Percentiles rank a stretch among this genome's conserved stretches.
These are phyloP conservation scores for Forsythia viridissima DNA, from an alignment of 257 asterid genomes.

Conservation along the genomic window DNA sequence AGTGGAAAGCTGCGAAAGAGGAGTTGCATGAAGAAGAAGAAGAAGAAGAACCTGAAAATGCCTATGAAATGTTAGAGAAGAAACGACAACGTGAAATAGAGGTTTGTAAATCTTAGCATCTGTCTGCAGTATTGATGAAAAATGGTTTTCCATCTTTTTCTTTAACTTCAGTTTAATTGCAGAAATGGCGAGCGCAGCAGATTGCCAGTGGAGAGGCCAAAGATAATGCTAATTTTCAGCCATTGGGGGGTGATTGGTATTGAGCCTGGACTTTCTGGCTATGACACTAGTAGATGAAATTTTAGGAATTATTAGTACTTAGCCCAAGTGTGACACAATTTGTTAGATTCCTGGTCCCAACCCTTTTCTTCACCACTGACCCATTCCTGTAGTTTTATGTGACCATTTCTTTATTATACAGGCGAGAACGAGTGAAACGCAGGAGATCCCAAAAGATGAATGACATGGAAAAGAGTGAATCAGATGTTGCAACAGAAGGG, in stretches of 20 bases:
- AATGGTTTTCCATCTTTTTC: background rate
- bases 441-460: slow-evolving; percentile 63
- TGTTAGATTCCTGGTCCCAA: slow-evolving; percentile 6
- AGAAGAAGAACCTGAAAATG: slow-evolving; percentile 79
- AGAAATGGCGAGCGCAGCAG: slow-evolving; percentile 93
- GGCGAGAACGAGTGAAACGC: slow-evolving; percentile 98
- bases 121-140: background rate
- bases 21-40: slow-evolving; percentile 72
- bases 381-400: slow-evolving; percentile 6
- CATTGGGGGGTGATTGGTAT: slow-evolving; percentile 98
- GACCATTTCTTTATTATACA: slow-evolving; percentile 36
- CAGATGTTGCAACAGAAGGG: slow-evolving; percentile 42
- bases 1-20: slow-evolving; percentile 99
- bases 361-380: background rate
- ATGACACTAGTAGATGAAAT: slow-evolving; percentile 9
- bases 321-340: background rate
- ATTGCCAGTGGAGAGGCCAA: slow-evolving; percentile 91
- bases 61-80: slow-evolving; percentile 73
- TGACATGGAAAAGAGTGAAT: slow-evolving; percentile 40
- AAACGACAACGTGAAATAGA: slow-evolving; percentile 85
- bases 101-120: slow-evolving; percentile 45
- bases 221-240: slow-evolving; percentile 95
- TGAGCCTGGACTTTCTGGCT: slow-evolving; percentile 19
- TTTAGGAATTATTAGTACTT: background rate
- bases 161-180: slow-evolving; percentile 28